A percentile compares a stretch with the other conserved stretches of the same genome.
Conservation (phyloP, 108 stramenopile genomes). For the Stephanodiscus minutulus region DNA sequence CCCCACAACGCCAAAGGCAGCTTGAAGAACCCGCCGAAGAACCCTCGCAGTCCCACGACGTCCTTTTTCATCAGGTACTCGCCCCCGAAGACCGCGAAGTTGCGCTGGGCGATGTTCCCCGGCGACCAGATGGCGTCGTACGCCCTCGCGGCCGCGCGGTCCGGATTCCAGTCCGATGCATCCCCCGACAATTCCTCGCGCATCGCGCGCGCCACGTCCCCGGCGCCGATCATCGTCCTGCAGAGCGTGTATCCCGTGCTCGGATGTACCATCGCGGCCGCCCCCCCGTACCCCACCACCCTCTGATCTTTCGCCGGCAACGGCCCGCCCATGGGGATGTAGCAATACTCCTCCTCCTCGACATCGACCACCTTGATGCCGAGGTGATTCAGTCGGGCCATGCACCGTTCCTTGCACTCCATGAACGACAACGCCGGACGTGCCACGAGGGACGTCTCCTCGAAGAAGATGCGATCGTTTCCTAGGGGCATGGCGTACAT, state of each 20-base stretch:
- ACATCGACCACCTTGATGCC: slow-evolving; percentile 83
- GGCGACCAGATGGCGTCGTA: slow-evolving; percentile 93
- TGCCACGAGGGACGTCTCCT: slow-evolving; percentile 94
- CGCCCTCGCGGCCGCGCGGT: slow-evolving; percentile 79
- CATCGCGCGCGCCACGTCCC: slow-evolving; percentile 76
- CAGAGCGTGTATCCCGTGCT: slow-evolving; percentile 93
- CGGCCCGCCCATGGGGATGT: slow-evolving; percentile 96
- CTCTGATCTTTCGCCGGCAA: slow-evolving; percentile 87
- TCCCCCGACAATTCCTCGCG: slow-evolving; percentile 42
- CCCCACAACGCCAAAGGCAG: slow-evolving; percentile 86
- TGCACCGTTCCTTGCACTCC: slow-evolving; percentile 91
- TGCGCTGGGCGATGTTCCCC: slow-evolving; percentile 80
- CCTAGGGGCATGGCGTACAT: slow-evolving; percentile 97
- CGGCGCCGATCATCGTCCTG: slow-evolving; percentile 73
- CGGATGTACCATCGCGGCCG: slow-evolving; percentile 93
- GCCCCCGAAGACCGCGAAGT: slow-evolving; percentile 96
- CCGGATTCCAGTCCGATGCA: slow-evolving; percentile 52
- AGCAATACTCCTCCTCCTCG: slow-evolving; percentile 95
- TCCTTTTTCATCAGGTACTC: slow-evolving; percentile 96
- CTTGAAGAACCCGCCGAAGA: slow-evolving; percentile 95
- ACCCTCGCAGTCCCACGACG: slow-evolving; percentile 89
- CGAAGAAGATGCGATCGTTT: slow-evolving; percentile 83
- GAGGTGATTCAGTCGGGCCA: slow-evolving; percentile 76
- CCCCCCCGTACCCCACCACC: slow-evolving; percentile 88
- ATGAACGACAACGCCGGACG: slow-evolving; percentile 87